These are phyloP conservation scores for Sungouiozyma ichnusensis DNA, from an alignment of 805 yeast species.

Conservation along the genomic window DNA sequence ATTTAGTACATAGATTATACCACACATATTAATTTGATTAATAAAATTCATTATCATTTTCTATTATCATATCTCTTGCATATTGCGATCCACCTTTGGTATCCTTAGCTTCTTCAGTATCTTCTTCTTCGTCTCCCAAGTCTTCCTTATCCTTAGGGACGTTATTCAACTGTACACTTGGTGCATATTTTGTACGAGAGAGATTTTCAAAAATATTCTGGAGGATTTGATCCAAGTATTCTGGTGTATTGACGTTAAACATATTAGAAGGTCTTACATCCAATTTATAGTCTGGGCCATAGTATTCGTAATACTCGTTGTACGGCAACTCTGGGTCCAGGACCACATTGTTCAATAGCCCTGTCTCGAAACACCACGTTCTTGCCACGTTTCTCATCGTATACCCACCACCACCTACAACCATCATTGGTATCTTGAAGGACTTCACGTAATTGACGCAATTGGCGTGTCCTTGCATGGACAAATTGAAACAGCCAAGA, in stretches of 20 bases:
- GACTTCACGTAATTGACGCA: slow-evolving; percentile 85
- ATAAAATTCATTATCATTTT: slow-evolving; percentile 68
- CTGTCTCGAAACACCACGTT: slow-evolving; percentile 93
- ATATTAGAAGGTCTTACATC: slow-evolving; percentile 93
- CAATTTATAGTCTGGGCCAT: slow-evolving; percentile 91
- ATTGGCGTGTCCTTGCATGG: slow-evolving; percentile 89
- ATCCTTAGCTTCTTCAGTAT: slow-evolving; percentile 65
- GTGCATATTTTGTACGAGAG: slow-evolving; percentile 88
- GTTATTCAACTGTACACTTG: slow-evolving; percentile 88
- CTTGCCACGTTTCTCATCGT: slow-evolving; percentile 93
- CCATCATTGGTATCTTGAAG: slow-evolving; percentile 83
- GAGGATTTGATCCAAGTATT: slow-evolving; percentile 75
- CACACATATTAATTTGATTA: no score
- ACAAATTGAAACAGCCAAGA: slow-evolving; percentile 85
- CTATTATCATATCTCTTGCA: slow-evolving; percentile 67
- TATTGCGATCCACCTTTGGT: slow-evolving; percentile 85
- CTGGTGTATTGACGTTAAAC: slow-evolving; percentile 93
- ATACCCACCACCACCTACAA: slow-evolving; percentile 96
- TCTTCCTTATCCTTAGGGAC: slow-evolving; percentile 88
- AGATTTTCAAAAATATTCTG: slow-evolving; percentile 67
- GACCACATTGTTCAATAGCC: slow-evolving; percentile 58
- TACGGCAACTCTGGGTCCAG: slow-evolving; percentile 69
- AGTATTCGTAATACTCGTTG: slow-evolving; percentile 93
- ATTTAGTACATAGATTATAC: no score
- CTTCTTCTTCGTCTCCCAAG: slow-evolving; percentile 79